These are phyloP conservation scores for Eucalyptus marginata DNA, from an alignment of 345 rosid species.

Conservation along the genomic window DNA sequence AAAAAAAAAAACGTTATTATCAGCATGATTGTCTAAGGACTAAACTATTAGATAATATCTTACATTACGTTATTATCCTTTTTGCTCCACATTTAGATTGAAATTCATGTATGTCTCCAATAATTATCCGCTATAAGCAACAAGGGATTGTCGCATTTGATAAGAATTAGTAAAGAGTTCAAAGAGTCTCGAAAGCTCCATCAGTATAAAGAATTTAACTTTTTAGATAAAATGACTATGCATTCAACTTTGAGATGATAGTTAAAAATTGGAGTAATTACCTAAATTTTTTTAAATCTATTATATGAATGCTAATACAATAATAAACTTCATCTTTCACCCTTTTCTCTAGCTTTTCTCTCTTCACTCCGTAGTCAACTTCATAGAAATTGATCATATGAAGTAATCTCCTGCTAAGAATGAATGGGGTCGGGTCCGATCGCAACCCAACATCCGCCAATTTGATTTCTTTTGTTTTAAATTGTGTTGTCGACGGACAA, in stretches of 20 bases:
- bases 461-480: background rate
- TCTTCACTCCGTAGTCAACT: background rate
- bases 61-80: background rate
- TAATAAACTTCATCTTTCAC: background rate
- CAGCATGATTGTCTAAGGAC: background rate
- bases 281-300: background rate
- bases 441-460: background rate
- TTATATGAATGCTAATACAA: background rate
- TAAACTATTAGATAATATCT: background rate
- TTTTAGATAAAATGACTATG: background rate
- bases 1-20: no score
- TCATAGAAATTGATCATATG: background rate
- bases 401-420: background rate
- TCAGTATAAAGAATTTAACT: background rate
- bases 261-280: background rate
- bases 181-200: background rate
- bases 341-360: background rate
- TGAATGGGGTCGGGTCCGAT: background rate
- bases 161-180: background rate
- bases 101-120: background rate
- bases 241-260: background rate
- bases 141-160: accelerated
- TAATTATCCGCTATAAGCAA: background rate
- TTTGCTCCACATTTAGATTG: background rate
- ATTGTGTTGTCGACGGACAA: background rate